Conservation (phyloP, 176 grass and related monocot genomes). For the barley (Hordeum vulgare) region MorexV3_pseudomolecules_assembly NC_058520.1:10874246-10874745, state of each 20-base stretch:
- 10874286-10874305: background rate
- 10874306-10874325: no score
- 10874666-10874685: no score
- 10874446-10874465: background rate
- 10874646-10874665: no score
- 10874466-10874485: background rate
- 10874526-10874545: background rate
- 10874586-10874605: conserved; percentile 6
- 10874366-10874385: background rate
- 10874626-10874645: background rate
- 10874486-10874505: background rate
- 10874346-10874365: background rate
- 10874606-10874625: background rate
- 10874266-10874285: background rate
- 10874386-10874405: background rate
- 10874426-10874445: background rate
- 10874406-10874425: background rate
- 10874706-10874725: background rate
- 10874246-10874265: background rate
- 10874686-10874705: background rate
- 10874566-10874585: conserved; percentile 6
- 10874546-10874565: conserved; percentile 3
- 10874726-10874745: background rate
- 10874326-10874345: background rate
- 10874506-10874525: background rate